Evolutionary conservation across 441 rosid species (phyloP), one percentile per base, ranked within the genome.

Genomic region (Croton setiger): DNA sequence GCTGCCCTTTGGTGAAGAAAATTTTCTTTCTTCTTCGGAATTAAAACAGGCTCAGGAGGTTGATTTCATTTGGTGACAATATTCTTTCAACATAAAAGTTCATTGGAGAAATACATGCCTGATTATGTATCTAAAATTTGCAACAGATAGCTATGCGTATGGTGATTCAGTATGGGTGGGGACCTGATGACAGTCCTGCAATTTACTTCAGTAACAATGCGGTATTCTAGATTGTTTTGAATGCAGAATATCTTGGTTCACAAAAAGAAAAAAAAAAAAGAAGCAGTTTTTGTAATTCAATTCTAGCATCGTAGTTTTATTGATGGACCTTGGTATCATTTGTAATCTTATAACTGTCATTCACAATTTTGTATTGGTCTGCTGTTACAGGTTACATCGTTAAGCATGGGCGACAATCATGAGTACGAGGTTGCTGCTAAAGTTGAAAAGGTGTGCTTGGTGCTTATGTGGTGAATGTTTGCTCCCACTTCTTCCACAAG

Each of bases 91-190:
- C 11, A 43, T 59, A 63, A 63, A 43, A 67, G 43, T 66, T 53
- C 21, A 18, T 48, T 63, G 17, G 52, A 54, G 57, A 47, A 47
- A 41, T 51, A 39, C 62, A 35, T 68, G 64, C 51, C 43, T 72
- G 69, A 64, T 73, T 69, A 56, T 61, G 66, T 44, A 27, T 79
- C 52, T 73, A 54, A 61, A 61, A 78, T 10, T 78, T 78, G 69
- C 74, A 68, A 78, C 87, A 91, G 96, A 88, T 91, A 75, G 98
- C 98, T 41, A 90, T 97, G 63, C 74, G 96, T 69, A 94, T 94
- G 98, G 97, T 94, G 80, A 88, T 91, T 82, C 96, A 92, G 70
- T 94, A 90, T 75, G 99, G 98, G 10, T 94, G 99, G 98, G 99
- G 98, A 35, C 98, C 99, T 27, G 97, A 94, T 76, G 98, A 92